These are phyloP conservation scores for Rostrohypoxylon terebratum DNA, from an alignment of 495 filamentous ascomycete species.

Conservation along the genomic window DNA sequence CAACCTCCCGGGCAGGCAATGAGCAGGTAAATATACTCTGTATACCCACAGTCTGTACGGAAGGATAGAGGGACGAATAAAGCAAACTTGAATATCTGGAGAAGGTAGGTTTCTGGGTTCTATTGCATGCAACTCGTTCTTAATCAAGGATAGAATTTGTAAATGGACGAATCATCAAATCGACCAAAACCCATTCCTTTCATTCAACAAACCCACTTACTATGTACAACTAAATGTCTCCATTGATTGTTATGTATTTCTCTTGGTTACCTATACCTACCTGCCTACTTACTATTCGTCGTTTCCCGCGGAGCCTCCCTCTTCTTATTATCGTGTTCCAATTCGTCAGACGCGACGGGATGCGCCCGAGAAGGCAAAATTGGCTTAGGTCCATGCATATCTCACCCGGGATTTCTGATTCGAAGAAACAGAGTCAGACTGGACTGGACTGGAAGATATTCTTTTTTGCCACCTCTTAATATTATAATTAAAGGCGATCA, in stretches of 20 bases:
- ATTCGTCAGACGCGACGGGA: slow-evolving; percentile 49
- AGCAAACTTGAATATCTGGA: slow-evolving; percentile 3
- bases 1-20: not conserved
- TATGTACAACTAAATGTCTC: slow-evolving; percentile 1
- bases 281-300: slow-evolving; percentile 2
- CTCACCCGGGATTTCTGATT: slow-evolving; percentile 39
- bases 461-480: slow-evolving; percentile 41
- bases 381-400: slow-evolving; percentile 21
- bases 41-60: too few relatives aligned
- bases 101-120: slow-evolving; percentile 19
- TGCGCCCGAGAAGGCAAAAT: slow-evolving; percentile 19
- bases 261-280: slow-evolving; percentile 13
- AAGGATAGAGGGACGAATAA: not conserved
- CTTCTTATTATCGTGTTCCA: slow-evolving; percentile 31
- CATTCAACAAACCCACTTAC: slow-evolving; percentile 9
- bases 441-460: slow-evolving; percentile 21
- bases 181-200: slow-evolving; percentile 2
- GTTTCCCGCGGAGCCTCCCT: slow-evolving; percentile 31
- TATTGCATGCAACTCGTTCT: slow-evolving; percentile 7
- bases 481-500: slow-evolving; percentile 17
- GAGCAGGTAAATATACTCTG: not conserved
- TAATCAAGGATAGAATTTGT: slow-evolving; percentile 19
- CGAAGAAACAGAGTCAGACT: slow-evolving; percentile 27
- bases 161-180: slow-evolving; percentile 3
- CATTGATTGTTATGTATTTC: slow-evolving; percentile 13